Base-by-base conservation (phyloP, 2,329 filamentous ascomycete genomes). In the Cladosporium colombiae region DNA sequence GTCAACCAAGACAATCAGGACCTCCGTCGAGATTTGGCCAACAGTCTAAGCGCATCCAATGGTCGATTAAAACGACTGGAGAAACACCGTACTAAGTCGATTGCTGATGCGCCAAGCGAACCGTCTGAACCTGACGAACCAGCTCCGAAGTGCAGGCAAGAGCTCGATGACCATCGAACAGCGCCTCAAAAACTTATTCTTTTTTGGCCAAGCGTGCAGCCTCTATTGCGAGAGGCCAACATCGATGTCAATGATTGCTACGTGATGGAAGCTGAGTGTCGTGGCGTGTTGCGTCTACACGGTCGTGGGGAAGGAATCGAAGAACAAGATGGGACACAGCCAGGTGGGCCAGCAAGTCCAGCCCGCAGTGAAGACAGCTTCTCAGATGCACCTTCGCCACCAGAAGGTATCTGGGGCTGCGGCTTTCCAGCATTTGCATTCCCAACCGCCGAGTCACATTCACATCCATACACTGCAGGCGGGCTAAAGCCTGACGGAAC, bases 121-220 rank as follows among this genome's bases (percentile, higher is more conserved):
- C 62, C 37, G 8, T 6, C 16, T n/a, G 29, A 67, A 62, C 23
- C 50, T 31, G 53, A 66, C 62, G 57, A 11, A 83, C 86, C 7
- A 80, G 78, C 62, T 35, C 57, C 31, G 11, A 67, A 66, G 84
- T 84, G 0, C 57, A 85, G 91, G 14, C 86, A 89, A 1, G 91
- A 96, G 65, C 91, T 92, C 0, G 86, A 89, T 29, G 91, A 96
- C 70, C 94, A 98, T 74, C 96, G 92, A 0, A 97, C 93, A 0
- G 87, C 92, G 18, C 93, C 93, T 1, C 91, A 95, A 59, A 86
- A 93, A 68, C 81, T 98, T n/a, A 80, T 98, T 79, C 83, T 74
- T 79, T 84, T 68, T 75, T 97, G 74, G 87, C 91, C 37, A 65
- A 78, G 65, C 70, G 82, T 72, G 68, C 57, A 75, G 72, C 65